phyloP scores from a whole-genome alignment of 306 rosid species.

The Citrullus amarus region DNA sequence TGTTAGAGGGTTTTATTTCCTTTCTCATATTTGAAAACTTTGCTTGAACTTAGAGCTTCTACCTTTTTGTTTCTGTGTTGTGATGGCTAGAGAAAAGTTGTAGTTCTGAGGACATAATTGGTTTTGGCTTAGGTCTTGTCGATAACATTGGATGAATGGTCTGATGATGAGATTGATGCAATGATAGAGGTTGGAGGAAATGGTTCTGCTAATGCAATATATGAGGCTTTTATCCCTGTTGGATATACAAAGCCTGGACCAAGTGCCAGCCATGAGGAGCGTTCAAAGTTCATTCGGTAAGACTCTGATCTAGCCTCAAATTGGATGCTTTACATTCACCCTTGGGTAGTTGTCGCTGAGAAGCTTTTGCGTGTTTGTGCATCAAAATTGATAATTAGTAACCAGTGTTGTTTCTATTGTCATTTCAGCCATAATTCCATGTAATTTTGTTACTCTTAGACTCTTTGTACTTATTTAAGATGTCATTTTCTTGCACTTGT shows the following conservation, averaged over 20 bases:
- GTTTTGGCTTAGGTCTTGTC: slow-evolving; percentile 58
- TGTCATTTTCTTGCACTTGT: background rate
- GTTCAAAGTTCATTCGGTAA: slow-evolving; percentile 68
- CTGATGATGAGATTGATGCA: slow-evolving; percentile 82
- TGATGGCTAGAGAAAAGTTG: background rate
- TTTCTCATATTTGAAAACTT: background rate
- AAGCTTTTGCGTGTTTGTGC: background rate
- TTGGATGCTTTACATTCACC: background rate
- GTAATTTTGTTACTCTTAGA: background rate
- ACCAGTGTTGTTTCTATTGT: background rate
- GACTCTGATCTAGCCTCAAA: background rate
- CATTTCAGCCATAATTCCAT: background rate
- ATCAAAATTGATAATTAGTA: background rate
- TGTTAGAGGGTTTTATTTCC: background rate
- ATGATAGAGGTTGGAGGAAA: slow-evolving; percentile 97
- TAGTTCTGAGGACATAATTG: background rate
- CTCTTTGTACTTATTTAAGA: background rate
- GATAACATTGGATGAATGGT: slow-evolving; percentile 88
- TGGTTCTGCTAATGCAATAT: slow-evolving; percentile 80
- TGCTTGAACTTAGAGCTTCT: background rate
- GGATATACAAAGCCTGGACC: slow-evolving; percentile 67
- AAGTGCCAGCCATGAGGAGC: slow-evolving; percentile 63
- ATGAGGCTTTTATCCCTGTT: slow-evolving; percentile 83
- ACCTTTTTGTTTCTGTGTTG: background rate
- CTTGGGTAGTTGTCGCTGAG: background rate